A percentile compares a stretch with the other conserved stretches of the same genome.
phyloP scores from a whole-genome alignment of 140 eudicot genomes.

The Cichorium intybus region DNA sequence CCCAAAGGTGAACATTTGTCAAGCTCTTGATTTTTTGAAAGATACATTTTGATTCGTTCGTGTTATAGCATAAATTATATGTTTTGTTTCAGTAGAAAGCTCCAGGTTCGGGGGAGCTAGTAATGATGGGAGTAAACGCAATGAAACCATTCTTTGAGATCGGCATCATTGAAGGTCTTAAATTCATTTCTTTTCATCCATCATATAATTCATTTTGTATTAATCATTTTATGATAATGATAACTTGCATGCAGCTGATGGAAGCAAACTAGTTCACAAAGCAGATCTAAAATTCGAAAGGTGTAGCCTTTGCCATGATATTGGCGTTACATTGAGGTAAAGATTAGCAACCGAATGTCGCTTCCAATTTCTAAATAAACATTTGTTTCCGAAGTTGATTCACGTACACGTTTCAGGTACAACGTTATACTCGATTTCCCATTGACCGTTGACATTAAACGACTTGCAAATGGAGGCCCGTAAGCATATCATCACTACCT shows the following conservation, averaged over 20 bases:
- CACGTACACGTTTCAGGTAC: slow-evolving; percentile 35
- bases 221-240: background rate
- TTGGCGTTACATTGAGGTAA: slow-evolving; percentile 72
- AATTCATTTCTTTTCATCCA: background rate
- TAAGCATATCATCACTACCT: slow-evolving; percentile 30
- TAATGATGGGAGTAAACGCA: slow-evolving; percentile 62
- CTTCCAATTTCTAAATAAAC: background rate
- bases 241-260: slow-evolving; percentile 42
- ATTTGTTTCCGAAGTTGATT: background rate
- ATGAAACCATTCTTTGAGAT: slow-evolving; percentile 57
- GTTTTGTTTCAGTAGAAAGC: slow-evolving; percentile 45
- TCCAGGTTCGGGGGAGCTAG: slow-evolving; percentile 69
- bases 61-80: slow-evolving; percentile 2
- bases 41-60: background rate
- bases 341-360: background rate
- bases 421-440: slow-evolving; percentile 76
- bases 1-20: slow-evolving; percentile 53
- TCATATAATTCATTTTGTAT: background rate
- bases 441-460: slow-evolving; percentile 48
- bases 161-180: slow-evolving; percentile 51
- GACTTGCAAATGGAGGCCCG: slow-evolving; percentile 72
- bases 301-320: slow-evolving; percentile 68
- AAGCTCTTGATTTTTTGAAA: background rate
- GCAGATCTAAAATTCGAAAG: slow-evolving; percentile 50
- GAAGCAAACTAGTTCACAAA: slow-evolving; percentile 51